Evolutionary conservation across 179 eudicot genomes (phyloP).

Genomic region (Spergularia azorica): DNA sequence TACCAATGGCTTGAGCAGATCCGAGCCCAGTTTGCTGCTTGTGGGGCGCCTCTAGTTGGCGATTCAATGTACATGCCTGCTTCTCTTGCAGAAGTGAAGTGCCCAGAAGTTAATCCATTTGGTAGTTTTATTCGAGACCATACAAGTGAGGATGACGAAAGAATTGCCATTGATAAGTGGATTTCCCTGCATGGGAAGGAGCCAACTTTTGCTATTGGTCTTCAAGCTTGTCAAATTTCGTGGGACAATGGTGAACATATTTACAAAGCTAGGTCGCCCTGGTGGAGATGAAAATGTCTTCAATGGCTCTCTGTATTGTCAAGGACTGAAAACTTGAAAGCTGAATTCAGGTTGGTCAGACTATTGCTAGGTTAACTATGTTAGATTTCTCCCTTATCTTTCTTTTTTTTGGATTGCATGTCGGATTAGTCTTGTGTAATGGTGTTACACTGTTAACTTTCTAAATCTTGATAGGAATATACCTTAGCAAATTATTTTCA

Average conservation of each 20-base stretch:
- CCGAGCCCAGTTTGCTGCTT: conserved; percentile 92
- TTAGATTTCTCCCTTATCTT: too few relatives aligned
- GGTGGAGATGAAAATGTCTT: conserved; percentile 73
- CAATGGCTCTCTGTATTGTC: neutral
- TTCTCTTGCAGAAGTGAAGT: conserved; percentile 58
- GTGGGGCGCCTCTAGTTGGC: conserved; percentile 90
- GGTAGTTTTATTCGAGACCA: conserved; percentile 48
- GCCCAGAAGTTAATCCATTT: conserved; percentile 71
- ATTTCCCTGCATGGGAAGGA: conserved; percentile 79
- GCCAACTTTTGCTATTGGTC: conserved; percentile 81
- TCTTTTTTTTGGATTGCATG: too few relatives aligned
- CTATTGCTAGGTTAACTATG: neutral
- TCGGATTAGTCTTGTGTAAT: too few relatives aligned
- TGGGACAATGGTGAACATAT: conserved; percentile 80
- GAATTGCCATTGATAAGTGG: conserved; percentile 64
- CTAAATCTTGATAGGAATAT: too few relatives aligned
- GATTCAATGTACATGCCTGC: conserved; percentile 97
- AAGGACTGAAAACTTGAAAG: neutral
- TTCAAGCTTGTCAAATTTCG: conserved; percentile 94
- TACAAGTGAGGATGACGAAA: conserved; percentile 47
- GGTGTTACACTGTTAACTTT: too few relatives aligned
- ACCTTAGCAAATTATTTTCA: too few relatives aligned
- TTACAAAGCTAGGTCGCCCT: conserved; percentile 82
- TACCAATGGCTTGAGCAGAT: conserved; percentile 44
- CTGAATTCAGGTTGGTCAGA: conserved; percentile 26